These are phyloP conservation scores for Cladosporium oxysporum DNA, from an alignment of 2,329 filamentous ascomycete genomes.

Conservation along the genomic window DNA sequence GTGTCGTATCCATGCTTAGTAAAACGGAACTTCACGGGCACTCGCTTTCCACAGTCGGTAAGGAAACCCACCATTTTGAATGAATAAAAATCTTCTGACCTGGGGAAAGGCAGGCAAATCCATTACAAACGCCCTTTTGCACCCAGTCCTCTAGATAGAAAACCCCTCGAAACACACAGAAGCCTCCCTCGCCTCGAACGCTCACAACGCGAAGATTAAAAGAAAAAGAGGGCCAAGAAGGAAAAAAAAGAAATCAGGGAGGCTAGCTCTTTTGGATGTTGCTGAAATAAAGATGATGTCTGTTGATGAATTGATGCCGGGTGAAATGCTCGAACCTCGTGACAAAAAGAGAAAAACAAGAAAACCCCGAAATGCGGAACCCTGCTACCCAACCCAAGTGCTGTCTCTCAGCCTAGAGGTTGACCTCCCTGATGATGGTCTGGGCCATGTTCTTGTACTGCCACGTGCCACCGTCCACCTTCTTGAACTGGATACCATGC, in stretches of 20 bases:
- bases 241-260: not conserved
- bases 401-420: not conserved
- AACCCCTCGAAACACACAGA: not conserved
- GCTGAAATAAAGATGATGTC: not conserved
- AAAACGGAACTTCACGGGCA: not conserved
- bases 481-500: constrained; percentile 98
- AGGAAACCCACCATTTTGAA: not conserved
- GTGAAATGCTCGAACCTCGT: not conserved
- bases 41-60: not conserved
- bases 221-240: too few species aligned
- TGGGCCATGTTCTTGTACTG: constrained; percentile 99
- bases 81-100: too few species aligned
- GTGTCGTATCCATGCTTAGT: not conserved
- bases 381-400: not conserved
- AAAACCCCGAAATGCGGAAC: not conserved
- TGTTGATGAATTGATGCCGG: not conserved
- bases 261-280: not conserved
- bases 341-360: not conserved
- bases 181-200: not conserved
- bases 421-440: constrained; percentile 84
- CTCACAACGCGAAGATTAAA: not conserved
- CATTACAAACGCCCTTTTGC: not conserved
- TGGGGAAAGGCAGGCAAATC: not conserved
- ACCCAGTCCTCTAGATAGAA: not conserved
- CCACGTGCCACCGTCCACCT: constrained; percentile 92